Evolutionary conservation across 208 protist genomes (phyloP).

Genomic region (Porcisia deanei): DNA sequence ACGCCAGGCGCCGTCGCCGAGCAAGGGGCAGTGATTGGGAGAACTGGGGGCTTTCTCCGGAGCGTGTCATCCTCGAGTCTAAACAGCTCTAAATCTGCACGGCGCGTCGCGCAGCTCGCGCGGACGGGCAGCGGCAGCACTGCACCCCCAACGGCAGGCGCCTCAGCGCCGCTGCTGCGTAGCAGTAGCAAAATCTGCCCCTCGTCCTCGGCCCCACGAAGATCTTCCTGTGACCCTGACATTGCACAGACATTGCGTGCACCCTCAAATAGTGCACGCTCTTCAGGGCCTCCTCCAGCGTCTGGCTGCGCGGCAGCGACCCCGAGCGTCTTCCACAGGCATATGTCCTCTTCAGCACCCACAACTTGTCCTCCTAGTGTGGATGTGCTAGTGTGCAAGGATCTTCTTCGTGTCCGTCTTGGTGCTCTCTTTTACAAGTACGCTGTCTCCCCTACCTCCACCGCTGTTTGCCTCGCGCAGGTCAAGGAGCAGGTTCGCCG

Average conservation of each 20-base stretch:
- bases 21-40: not conserved
- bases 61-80: not conserved
- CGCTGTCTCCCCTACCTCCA: conserved; percentile 33
- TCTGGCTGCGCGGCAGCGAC: not conserved
- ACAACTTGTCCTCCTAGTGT: not conserved
- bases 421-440: conserved; percentile 89
- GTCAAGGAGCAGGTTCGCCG: conserved; percentile 50
- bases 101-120: not conserved
- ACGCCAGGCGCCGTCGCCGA: not conserved
- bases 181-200: not conserved
- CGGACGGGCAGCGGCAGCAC: not conserved
- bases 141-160: not conserved
- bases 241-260: not conserved
- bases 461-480: conserved; percentile 40
- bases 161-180: not conserved
- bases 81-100: too few relatives aligned
- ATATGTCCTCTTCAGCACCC: not conserved
- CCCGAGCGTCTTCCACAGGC: not conserved
- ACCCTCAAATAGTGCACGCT: not conserved
- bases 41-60: not conserved
- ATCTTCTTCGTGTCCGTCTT: conserved; percentile 58
- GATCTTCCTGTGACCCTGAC: not conserved
- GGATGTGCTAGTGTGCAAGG: conserved; percentile 20
- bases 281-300: not conserved
- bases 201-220: not conserved